Conservation (phyloP, 2,329 filamentous ascomycete genomes). For the Simplicillium aogashimaense region DNA sequence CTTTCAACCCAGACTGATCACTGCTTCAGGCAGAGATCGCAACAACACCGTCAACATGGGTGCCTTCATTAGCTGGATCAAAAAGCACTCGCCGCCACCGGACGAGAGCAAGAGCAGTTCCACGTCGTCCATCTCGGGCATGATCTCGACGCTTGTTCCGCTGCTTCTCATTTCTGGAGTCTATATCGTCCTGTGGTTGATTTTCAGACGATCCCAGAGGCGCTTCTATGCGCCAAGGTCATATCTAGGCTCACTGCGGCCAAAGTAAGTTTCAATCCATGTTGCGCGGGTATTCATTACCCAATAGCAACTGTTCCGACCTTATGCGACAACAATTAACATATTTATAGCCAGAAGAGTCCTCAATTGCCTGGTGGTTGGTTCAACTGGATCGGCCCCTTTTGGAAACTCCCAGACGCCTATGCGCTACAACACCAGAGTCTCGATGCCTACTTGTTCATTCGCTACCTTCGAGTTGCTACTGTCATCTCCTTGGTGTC, state of each 20-base stretch:
- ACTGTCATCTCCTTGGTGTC: conserved; percentile 29
- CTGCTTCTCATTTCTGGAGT: conserved; percentile 36
- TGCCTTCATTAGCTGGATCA: conserved; percentile 27
- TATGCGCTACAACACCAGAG: conserved; percentile 81
- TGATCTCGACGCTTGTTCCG: conserved; percentile 43
- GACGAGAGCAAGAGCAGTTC: conserved; percentile 14
- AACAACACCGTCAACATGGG: conserved; percentile 20
- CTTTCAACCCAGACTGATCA: too few relatives aligned
- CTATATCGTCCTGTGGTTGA: conserved; percentile 41
- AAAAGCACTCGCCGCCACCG: conserved; percentile 17
- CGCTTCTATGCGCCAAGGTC: conserved; percentile 48
- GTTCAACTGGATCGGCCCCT: conserved; percentile 51
- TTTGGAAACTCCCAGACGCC: conserved; percentile 58
- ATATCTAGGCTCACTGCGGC: conserved; percentile 35
- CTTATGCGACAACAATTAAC: conserved; percentile 1
- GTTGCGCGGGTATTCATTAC: too few relatives aligned
- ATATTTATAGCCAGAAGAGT: conserved; percentile 37
- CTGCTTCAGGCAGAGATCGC: background rate
- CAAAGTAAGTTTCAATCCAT: conserved; percentile 28
- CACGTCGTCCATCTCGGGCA: conserved; percentile 25
- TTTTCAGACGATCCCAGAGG: conserved; percentile 34
- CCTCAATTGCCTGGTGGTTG: conserved; percentile 44
- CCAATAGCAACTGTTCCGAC: background rate
- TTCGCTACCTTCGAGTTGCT: conserved; percentile 7
- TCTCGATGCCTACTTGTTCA: conserved; percentile 67